Conservation (phyloP, 805 yeast species). For the Wickerhamomyces chambardii region DNA sequence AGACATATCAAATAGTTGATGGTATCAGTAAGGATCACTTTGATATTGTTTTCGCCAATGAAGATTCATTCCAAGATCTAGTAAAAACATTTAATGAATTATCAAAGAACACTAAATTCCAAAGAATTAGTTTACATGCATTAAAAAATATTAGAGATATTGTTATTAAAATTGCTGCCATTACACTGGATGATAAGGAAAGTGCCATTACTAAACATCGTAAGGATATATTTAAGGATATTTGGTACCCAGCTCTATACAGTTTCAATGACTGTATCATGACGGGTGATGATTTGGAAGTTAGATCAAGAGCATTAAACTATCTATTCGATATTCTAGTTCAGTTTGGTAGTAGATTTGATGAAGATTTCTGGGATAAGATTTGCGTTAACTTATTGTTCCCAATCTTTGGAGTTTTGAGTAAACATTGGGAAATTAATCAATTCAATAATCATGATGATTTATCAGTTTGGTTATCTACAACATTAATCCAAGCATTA, state of each 20-base stretch:
- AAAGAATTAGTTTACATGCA: constrained; percentile 72
- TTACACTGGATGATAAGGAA: constrained; percentile 22
- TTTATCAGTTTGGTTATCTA: constrained; percentile 90
- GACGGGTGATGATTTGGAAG: constrained; percentile 92
- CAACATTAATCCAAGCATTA: constrained; percentile 92
- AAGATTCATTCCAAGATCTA: constrained; percentile 49
- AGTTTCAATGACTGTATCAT: constrained; percentile 85
- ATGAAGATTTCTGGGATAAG: constrained; percentile 70
- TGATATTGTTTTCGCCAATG: constrained; percentile 58
- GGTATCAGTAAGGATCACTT: constrained; percentile 54
- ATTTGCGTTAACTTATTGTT: constrained; percentile 72
- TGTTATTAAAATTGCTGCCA: constrained; percentile 47
- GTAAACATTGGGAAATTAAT: constrained; percentile 64
- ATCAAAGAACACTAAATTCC: constrained; percentile 79
- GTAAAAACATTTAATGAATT: constrained; percentile 71
- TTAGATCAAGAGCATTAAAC: constrained; percentile 80
- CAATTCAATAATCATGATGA: constrained; percentile 71
- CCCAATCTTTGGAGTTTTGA: constrained; percentile 82
- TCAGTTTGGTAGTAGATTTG: constrained; percentile 72
- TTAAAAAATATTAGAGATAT: constrained; percentile 63
- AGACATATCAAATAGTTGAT: constrained; percentile 55
- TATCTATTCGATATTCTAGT: constrained; percentile 75
- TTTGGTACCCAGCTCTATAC: constrained; percentile 82
- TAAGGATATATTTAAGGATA: constrained; percentile 37
- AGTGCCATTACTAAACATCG: constrained; percentile 18